These are phyloP conservation scores for Friedmanniomyces simplex DNA, from an alignment of 495 filamentous ascomycete genomes.

Conservation along the genomic window DNA sequence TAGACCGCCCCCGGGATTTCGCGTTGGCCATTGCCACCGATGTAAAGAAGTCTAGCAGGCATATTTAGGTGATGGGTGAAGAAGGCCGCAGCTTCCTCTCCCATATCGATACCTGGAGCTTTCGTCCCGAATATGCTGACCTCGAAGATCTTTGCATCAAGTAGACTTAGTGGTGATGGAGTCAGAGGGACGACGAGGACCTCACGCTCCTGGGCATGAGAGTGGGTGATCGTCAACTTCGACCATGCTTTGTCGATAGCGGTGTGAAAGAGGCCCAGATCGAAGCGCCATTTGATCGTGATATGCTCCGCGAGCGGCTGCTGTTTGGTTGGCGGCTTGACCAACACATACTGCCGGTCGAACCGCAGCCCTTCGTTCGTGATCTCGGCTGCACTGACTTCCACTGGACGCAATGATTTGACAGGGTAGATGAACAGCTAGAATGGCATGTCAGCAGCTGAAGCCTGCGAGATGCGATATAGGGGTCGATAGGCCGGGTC, in stretches of 20 bases:
- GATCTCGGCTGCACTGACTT: constrained; percentile 16
- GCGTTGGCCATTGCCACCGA: constrained; percentile 19
- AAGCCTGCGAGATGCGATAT: not conserved
- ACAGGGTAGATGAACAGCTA: constrained; percentile 21
- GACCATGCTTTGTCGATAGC: constrained; percentile 20
- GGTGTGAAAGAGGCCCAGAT: constrained; percentile 16
- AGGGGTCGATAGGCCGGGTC: not conserved
- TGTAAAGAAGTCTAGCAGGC: constrained; percentile 14
- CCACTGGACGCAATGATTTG: constrained; percentile 16
- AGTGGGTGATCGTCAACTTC: constrained; percentile 20
- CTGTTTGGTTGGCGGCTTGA: constrained; percentile 13
- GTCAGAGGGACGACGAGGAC: constrained; percentile 10
- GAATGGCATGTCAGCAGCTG: not conserved
- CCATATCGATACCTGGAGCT: constrained; percentile 21
- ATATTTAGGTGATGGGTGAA: constrained; percentile 15
- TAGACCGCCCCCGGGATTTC: constrained; percentile 19
- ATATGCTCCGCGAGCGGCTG: constrained; percentile 16
- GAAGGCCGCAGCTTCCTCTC: constrained; percentile 9
- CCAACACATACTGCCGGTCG: constrained; percentile 20
- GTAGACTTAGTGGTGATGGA: constrained; percentile 14
- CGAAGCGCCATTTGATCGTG: constrained; percentile 18
- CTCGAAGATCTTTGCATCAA: constrained; percentile 1
- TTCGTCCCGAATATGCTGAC: constrained; percentile 21
- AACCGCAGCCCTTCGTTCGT: constrained; percentile 21
- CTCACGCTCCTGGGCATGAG: constrained; percentile 6